These are phyloP conservation scores for Pythium scleroteichum DNA, from an alignment of 352 stramenopile genomes.

Conservation along the genomic window DNA sequence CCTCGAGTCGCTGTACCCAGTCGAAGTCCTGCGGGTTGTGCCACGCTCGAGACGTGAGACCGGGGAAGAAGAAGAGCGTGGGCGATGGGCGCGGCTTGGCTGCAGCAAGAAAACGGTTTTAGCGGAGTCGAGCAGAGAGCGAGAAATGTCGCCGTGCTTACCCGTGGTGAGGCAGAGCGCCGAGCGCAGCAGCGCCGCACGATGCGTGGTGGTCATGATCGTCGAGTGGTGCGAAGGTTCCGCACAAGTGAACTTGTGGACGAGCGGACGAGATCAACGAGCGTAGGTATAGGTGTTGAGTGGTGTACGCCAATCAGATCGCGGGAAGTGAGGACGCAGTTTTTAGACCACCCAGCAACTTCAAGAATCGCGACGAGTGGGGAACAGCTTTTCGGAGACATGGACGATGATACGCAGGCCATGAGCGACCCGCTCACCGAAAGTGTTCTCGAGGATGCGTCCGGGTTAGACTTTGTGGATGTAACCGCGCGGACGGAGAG, in stretches of 20 bases:
- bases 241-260: constrained; percentile 20
- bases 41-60: constrained; percentile 63
- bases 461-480: neutral
- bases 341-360: too few species aligned
- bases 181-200: constrained; percentile 67
- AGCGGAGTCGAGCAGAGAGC: neutral
- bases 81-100: constrained; percentile 75
- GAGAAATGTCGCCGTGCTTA: constrained; percentile 18
- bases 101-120: constrained; percentile 5
- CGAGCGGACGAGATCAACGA: neutral
- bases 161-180: constrained; percentile 79
- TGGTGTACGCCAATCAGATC: neutral
- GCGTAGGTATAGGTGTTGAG: constrained; percentile 3
- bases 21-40: constrained; percentile 60
- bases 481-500: neutral
- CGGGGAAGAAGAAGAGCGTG: constrained; percentile 81
- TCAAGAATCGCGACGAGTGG: too few species aligned
- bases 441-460: too few species aligned
- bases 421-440: too few species aligned
- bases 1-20: constrained; percentile 55
- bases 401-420: neutral
- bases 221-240: neutral
- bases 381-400: neutral
- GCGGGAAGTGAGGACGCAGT: too few species aligned
- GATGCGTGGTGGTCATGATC: constrained; percentile 37